Percentiles rank a stretch among this genome's conserved stretches.
Conservation (phyloP, 371 early-diverging fungal species). For the Mortierella sp. region DNA sequence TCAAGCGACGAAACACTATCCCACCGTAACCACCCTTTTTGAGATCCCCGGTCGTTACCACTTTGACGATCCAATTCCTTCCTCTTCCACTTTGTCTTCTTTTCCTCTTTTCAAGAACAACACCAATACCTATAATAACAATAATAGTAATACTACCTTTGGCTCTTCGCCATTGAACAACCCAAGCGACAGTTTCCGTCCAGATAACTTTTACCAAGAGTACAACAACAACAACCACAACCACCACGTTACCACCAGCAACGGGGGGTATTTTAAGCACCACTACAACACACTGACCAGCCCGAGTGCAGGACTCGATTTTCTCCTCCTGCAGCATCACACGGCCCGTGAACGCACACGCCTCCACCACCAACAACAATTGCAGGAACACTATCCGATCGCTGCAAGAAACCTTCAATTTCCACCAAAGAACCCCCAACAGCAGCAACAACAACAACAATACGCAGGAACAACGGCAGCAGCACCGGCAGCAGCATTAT, state of each 20-base stretch:
- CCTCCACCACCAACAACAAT: slow-evolving; percentile 20
- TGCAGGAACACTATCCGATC: background rate
- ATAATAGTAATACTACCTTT: background rate
- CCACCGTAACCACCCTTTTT: slow-evolving; percentile 3
- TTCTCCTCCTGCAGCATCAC: slow-evolving; percentile 15
- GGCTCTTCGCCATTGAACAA: background rate
- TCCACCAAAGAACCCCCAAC: background rate
- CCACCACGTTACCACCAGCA: background rate
- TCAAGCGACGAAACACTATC: background rate
- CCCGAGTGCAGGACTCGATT: slow-evolving; percentile 10
- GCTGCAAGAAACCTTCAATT: background rate
- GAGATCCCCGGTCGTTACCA: slow-evolving; percentile 11
- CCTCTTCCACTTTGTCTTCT: background rate
- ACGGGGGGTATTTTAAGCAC: no score
- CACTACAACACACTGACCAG: slow-evolving; percentile 20
- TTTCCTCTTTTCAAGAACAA: background rate
- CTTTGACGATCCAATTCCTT: slow-evolving; percentile 4
- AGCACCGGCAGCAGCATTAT: background rate
- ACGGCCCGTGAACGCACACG: slow-evolving; percentile 27
- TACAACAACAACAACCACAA: background rate
- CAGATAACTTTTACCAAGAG: background rate
- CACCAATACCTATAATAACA: background rate
- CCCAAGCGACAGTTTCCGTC: background rate
- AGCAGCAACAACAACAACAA: background rate
- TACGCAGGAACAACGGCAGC: background rate